Percentiles rank a stretch among this genome's conserved stretches.
Conservation (phyloP, 2,329 filamentous ascomycete genomes). For the Sporothrix dimorphospora region DNA sequence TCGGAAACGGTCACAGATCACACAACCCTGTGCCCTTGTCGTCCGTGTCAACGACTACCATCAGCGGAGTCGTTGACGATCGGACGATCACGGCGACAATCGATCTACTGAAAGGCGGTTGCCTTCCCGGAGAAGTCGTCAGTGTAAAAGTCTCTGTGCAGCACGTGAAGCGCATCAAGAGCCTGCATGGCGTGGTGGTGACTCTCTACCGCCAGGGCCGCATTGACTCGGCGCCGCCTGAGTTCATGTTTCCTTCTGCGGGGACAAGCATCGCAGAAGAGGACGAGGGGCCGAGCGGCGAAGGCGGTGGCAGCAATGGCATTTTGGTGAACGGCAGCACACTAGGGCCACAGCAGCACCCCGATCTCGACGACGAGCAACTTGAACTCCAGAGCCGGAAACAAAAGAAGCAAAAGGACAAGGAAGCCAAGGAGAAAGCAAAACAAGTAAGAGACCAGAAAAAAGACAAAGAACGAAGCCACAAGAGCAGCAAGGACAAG, state of each 20-base stretch:
- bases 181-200: slow-evolving; percentile 87
- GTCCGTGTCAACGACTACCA: slow-evolving; percentile 1
- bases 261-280: slow-evolving; percentile 27
- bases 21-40: background rate
- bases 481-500: slow-evolving; percentile 14
- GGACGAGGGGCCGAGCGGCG: background rate
- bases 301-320: background rate
- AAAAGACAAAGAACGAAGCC: slow-evolving; percentile 8
- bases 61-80: slow-evolving; percentile 57
- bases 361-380: slow-evolving; percentile 10
- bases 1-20: background rate
- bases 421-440: slow-evolving; percentile 25
- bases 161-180: slow-evolving; percentile 88
- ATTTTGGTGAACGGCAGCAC: background rate
- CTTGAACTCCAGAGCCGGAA: background rate
- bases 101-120: slow-evolving; percentile 80
- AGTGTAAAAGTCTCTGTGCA: slow-evolving; percentile 80
- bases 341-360: background rate
- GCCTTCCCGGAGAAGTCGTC: slow-evolving; percentile 80
- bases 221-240: slow-evolving; percentile 73
- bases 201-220: slow-evolving; percentile 89
- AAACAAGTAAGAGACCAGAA: slow-evolving; percentile 23
- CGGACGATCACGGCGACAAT: slow-evolving; percentile 86
- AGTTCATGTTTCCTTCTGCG: slow-evolving; percentile 48
- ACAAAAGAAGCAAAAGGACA: slow-evolving; percentile 37